Evolutionary conservation across 2,329 filamentous ascomycete species (phyloP).

Genomic region (Aspergillus amoenus): DNA sequence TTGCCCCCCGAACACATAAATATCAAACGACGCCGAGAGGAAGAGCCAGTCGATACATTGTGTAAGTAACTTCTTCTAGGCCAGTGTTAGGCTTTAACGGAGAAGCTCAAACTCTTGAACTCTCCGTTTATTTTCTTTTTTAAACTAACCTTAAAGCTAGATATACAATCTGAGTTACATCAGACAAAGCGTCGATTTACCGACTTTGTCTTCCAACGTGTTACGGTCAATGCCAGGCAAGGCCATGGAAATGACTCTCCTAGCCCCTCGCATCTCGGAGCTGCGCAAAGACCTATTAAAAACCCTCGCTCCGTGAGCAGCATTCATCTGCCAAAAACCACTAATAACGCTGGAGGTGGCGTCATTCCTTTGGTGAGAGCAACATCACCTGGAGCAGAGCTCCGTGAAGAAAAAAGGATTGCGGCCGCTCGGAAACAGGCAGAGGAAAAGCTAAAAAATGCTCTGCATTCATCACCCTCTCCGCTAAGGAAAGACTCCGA

Average conservation of each 20-base stretch:
- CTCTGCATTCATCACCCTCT: constrained; percentile 24
- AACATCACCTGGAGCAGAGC: constrained; percentile 43
- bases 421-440: constrained; percentile 29
- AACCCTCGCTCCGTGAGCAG: constrained; percentile 39
- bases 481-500: constrained; percentile 5
- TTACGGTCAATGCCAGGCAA: constrained; percentile 28
- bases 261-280: constrained; percentile 18
- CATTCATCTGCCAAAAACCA: constrained; percentile 20
- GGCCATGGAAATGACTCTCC: constrained; percentile 13
- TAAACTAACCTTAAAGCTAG: constrained; percentile 27
- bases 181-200: constrained; percentile 50
- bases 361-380: constrained; percentile 41
- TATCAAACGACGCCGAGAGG: constrained; percentile 58
- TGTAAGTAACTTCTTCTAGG: constrained; percentile 36
- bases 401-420: constrained; percentile 34
- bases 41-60: constrained; percentile 57
- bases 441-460: constrained; percentile 29
- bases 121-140: background rate
- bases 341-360: constrained; percentile 11
- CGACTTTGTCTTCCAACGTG: constrained; percentile 48
- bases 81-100: background rate
- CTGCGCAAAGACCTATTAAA: constrained; percentile 27
- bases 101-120: background rate
- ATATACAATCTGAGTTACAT: constrained; percentile 45
- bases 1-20: constrained; percentile 52